Evolutionary conservation across 352 stramenopile species (phyloP), one percentile per base, ranked within the genome.

Genomic region (Blastocystis sp.): DNA sequence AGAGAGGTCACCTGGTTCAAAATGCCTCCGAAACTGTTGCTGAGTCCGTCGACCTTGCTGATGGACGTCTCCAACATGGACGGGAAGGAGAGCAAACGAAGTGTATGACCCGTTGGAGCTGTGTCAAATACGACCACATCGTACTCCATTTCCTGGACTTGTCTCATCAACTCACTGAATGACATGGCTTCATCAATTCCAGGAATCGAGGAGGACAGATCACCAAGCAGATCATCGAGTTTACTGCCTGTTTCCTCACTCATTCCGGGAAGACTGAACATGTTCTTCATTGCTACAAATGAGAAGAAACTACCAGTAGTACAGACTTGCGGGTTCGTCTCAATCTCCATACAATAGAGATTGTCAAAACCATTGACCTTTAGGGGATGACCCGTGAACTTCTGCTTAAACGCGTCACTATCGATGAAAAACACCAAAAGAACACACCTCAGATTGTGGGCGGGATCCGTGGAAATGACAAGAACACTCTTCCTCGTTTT

Each of bases 121-220:
- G 95, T 98, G 88, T 98, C 95, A 87, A 98, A 98, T 67, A 98
- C 94, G 59, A 98, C 96, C 7, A 97, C 93, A 85, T 94, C 94
- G 90, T 97, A 98, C 87, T 98, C 94, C 90, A 98, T 95, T 78
- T 91, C 93, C 89, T 98, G 94, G 21, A 91, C 89, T 87, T 95
- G 92, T 89, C 98, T 97, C 95, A 98, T 98, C 65, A 99, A 91
- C 89, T 98, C 95, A 14, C 93, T 94, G 90, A 99, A 98, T 84
- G 91, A 96, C 94, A 99, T 98, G 88, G 95, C 95, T 87, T 99
- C 96, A 88, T 98, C 96, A 88, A 99, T 98, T 65, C 96, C 96
- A 0, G 96, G 96, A 89, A 98, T 97, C 76, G 92, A 97, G 88
- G 96, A 96, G 40, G 93, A 97, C 61, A 98, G 90, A 89, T 98